Conservation (phyloP, 1,284 basidiomycete species). For the Anthracocystis setariae region DNA sequence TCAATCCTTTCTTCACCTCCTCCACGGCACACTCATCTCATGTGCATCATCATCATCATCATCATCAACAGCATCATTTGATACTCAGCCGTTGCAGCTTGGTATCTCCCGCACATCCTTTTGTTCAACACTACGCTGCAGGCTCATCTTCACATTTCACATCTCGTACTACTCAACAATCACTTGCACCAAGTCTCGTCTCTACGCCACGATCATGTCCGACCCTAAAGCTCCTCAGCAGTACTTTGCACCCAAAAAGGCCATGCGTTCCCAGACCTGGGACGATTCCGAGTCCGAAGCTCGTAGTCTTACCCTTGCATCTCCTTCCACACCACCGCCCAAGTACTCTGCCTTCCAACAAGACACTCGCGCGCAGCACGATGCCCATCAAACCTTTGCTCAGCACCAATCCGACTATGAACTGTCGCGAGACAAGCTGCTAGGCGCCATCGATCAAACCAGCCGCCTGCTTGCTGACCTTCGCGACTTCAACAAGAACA, state of each 20-base stretch:
- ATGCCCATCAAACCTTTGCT: slow-evolving; percentile 35
- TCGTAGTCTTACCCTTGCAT: slow-evolving; percentile 24
- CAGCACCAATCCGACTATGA: slow-evolving; percentile 51
- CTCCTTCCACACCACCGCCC: slow-evolving; percentile 30
- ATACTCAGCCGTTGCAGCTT: slow-evolving; percentile 1
- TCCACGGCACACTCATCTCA: slow-evolving; percentile 6
- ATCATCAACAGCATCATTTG: slow-evolving; percentile 13
- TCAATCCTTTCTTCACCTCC: not conserved
- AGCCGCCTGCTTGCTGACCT: slow-evolving; percentile 78
- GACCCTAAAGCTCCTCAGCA: slow-evolving; percentile 26
- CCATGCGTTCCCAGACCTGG: slow-evolving; percentile 28
- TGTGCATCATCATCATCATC: slow-evolving; percentile 9
- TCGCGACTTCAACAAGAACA: slow-evolving; percentile 81
- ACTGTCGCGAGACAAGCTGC: slow-evolving; percentile 40
- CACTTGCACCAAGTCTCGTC: not conserved
- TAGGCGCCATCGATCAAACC: slow-evolving; percentile 76
- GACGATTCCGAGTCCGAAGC: slow-evolving; percentile 33
- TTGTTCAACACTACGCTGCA: not conserved
- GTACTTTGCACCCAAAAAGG: slow-evolving; percentile 38
- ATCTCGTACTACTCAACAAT: not conserved
- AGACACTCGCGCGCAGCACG: slow-evolving; percentile 16
- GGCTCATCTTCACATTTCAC: not conserved
- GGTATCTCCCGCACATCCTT: not conserved
- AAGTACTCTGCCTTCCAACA: slow-evolving; percentile 20
- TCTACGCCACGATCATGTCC: slow-evolving; percentile 10